Evolutionary conservation across 305 asterid species (phyloP).

Genomic region (Withania somnifera): DNA sequence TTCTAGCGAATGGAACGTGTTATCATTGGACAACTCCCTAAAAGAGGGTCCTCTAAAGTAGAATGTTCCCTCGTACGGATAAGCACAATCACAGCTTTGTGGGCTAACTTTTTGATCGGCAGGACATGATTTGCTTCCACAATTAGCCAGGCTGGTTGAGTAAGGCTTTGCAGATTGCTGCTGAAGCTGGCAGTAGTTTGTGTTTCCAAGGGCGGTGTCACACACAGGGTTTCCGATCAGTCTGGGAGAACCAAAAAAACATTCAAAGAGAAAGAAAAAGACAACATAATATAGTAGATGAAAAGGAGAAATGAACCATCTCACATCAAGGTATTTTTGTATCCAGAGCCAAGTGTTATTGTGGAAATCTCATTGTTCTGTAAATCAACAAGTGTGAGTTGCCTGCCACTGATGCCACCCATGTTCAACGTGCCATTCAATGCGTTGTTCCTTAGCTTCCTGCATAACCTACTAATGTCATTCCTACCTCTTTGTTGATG

Average conservation of each 20-base stretch:
- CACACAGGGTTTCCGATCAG: slow-evolving; percentile 90
- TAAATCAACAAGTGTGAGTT: slow-evolving; percentile 74
- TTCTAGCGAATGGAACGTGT: slow-evolving; percentile 74
- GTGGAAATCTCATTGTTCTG: slow-evolving; percentile 63
- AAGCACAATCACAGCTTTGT: slow-evolving; percentile 83
- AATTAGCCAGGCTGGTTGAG: slow-evolving; percentile 77
- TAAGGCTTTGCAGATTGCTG: slow-evolving; percentile 55
- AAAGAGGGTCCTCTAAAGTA: slow-evolving; percentile 89
- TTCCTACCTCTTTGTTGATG: background rate
- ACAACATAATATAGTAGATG: background rate
- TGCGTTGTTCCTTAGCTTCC: slow-evolving; percentile 75
- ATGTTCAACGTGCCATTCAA: slow-evolving; percentile 58
- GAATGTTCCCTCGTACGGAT: slow-evolving; percentile 79
- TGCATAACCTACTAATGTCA: slow-evolving; percentile 14
- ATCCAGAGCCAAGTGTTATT: slow-evolving; percentile 67
- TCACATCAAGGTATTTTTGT: slow-evolving; percentile 61
- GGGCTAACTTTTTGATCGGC: slow-evolving; percentile 64
- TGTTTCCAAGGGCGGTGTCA: slow-evolving; percentile 48
- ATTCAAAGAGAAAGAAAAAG: background rate
- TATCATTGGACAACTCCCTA: slow-evolving; percentile 69
- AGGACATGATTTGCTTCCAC: slow-evolving; percentile 65
- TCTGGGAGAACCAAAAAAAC: slow-evolving; percentile 26
- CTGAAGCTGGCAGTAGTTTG: slow-evolving; percentile 74
- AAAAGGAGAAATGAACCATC: slow-evolving; percentile 8
- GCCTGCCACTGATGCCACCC: slow-evolving; percentile 46